Evolutionary conservation across 441 rosid species (phyloP).

Genomic region (Monsonia emarginata): DNA sequence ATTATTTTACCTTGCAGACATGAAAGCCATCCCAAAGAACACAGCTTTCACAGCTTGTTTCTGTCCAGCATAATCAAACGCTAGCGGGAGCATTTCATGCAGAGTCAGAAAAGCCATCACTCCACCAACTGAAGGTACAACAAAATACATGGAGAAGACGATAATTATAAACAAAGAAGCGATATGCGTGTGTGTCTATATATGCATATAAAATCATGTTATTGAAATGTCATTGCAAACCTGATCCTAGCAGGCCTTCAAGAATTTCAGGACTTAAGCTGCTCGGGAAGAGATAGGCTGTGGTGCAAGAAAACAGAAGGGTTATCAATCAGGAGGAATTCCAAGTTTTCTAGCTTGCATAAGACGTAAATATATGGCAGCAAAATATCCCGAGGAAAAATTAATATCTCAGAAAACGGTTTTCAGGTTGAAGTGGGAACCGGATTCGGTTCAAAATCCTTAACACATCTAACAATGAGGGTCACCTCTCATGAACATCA

Average conservation of each 20-base stretch:
- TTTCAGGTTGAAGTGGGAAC: too few relatives aligned
- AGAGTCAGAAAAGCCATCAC: conserved; percentile 97
- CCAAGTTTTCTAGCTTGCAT: not conserved
- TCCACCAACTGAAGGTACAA: conserved; percentile 70
- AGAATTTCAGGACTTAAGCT: conserved; percentile 88
- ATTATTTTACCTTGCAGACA: conserved; percentile 82
- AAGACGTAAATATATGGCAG: not conserved
- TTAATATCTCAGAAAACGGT: too few relatives aligned
- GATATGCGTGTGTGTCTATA: too few relatives aligned
- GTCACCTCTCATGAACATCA: not conserved
- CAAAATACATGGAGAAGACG: not conserved
- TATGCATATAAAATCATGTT: not conserved
- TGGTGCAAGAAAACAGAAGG: conserved; percentile 11
- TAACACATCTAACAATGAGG: too few relatives aligned
- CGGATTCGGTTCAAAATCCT: too few relatives aligned
- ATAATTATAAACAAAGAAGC: too few relatives aligned
- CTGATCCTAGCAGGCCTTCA: conserved; percentile 87
- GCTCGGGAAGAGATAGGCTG: conserved; percentile 95
- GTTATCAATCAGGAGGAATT: not conserved
- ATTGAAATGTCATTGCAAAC: conserved; percentile 26
- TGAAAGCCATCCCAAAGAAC: conserved; percentile 95
- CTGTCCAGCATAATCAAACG: conserved; percentile 97
- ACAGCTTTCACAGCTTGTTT: conserved; percentile 97
- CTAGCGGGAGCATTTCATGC: conserved; percentile 97
- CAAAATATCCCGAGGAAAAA: not conserved